Evolutionary conservation across 306 rosid species (phyloP).

Genomic region (Quercus engelmannii): DNA sequence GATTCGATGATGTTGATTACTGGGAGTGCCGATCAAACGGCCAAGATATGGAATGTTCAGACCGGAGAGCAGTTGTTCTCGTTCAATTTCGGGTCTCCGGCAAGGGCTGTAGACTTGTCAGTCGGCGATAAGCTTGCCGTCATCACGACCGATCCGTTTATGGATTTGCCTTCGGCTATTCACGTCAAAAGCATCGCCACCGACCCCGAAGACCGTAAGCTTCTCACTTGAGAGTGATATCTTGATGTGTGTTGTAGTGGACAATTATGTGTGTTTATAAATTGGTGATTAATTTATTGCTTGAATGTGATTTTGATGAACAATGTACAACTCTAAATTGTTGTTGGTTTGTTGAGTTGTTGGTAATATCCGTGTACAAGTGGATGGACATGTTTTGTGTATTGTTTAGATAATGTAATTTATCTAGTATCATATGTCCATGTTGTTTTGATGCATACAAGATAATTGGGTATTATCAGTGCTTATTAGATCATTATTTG

Average conservation of each 20-base stretch:
- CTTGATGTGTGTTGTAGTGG: too few relatives aligned
- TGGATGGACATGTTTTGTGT: not conserved
- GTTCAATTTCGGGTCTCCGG: constrained; percentile 70
- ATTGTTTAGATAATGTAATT: not conserved
- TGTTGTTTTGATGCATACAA: too few relatives aligned
- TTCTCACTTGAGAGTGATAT: not conserved
- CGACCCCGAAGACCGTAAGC: constrained; percentile 56
- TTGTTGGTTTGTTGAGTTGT: not conserved
- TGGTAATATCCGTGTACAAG: not conserved
- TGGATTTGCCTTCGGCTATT: constrained; percentile 68
- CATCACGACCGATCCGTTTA: constrained; percentile 72
- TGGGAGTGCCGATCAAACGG: constrained; percentile 83
- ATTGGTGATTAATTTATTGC: not conserved
- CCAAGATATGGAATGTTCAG: constrained; percentile 75
- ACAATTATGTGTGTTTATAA: too few relatives aligned
- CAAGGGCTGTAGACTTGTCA: constrained; percentile 64
- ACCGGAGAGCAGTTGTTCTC: constrained; percentile 71
- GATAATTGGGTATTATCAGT: too few relatives aligned
- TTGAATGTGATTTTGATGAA: not conserved
- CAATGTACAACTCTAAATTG: too few relatives aligned
- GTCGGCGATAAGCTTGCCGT: constrained; percentile 67
- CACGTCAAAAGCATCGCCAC: constrained; percentile 66
- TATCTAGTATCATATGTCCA: not conserved
- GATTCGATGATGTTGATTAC: constrained; percentile 70
- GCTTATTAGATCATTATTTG: too few relatives aligned